A percentile compares a stretch with the other conserved stretches of the same genome.
These are phyloP conservation scores for Prunus mira DNA, from an alignment of 306 rosid species.

Conservation along the genomic window DNA sequence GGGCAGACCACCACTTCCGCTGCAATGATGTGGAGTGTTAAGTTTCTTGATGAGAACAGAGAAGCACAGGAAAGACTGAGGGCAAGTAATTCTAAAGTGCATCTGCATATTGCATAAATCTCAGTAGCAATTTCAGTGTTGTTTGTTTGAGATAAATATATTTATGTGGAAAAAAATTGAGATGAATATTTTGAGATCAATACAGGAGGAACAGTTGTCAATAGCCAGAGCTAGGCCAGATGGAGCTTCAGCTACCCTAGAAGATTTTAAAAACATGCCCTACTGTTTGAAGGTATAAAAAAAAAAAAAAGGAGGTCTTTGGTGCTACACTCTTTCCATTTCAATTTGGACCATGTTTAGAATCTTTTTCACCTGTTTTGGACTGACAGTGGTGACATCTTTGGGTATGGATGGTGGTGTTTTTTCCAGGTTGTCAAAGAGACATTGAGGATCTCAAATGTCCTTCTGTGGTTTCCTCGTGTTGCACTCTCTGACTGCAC, in stretches of 20 bases:
- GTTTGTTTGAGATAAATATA: not conserved
- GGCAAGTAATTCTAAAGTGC: constrained; percentile 35
- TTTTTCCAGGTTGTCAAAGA: constrained; percentile 62
- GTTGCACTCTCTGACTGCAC: constrained; percentile 59
- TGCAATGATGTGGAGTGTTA: constrained; percentile 80
- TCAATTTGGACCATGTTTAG: no score
- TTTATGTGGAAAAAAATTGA: no score
- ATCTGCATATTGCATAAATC: not conserved
- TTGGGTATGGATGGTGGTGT: no score
- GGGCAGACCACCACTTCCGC: constrained; percentile 77
- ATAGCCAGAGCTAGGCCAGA: constrained; percentile 46
- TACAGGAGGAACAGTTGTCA: constrained; percentile 64
- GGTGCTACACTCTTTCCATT: no score
- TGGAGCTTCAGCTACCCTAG: constrained; percentile 45
- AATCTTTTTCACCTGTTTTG: no score
- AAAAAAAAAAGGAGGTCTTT: no score
- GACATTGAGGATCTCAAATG: constrained; percentile 73
- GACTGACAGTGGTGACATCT: not conserved
- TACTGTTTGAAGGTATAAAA: constrained; percentile 53
- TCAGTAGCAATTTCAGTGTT: not conserved
- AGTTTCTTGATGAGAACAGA: constrained; percentile 59
- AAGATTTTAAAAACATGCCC: constrained; percentile 56
- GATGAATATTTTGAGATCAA: no score
- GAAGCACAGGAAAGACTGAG: constrained; percentile 54
- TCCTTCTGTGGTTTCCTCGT: constrained; percentile 71